Evolutionary conservation across 306 rosid genomes (phyloP).

Genomic region (Dicorynia guianensis): DNA sequence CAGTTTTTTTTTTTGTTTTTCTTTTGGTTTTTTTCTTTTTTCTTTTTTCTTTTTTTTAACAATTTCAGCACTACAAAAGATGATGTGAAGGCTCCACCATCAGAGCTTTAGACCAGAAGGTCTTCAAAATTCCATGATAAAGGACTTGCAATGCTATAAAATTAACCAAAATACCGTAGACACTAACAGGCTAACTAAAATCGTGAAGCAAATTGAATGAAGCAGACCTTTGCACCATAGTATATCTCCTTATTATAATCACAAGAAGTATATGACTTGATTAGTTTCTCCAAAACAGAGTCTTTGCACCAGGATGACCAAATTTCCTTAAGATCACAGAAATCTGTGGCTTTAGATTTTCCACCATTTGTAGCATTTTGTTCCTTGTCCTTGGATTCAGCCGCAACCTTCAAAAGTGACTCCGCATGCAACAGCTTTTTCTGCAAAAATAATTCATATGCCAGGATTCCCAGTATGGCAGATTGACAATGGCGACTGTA

Average conservation of each 20-base stretch:
- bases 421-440: slow-evolving; percentile 70
- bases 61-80: too few relatives aligned
- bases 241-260: slow-evolving; percentile 36
- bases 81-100: slow-evolving; percentile 25
- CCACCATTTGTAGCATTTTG: slow-evolving; percentile 46
- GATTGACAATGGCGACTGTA: slow-evolving; percentile 74
- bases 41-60: too few relatives aligned
- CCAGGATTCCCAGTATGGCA: slow-evolving; percentile 73
- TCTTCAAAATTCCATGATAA: too few relatives aligned
- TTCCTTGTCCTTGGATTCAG: slow-evolving; percentile 63
- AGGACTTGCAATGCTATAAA: neutral
- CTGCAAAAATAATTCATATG: slow-evolving; percentile 81
- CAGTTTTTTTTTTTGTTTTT: neutral
- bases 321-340: slow-evolving; percentile 57
- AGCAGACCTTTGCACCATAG: too few relatives aligned
- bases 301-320: slow-evolving; percentile 68
- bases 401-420: slow-evolving; percentile 58
- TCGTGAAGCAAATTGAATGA: neutral
- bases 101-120: neutral
- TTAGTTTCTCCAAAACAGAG: slow-evolving; percentile 68
- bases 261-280: slow-evolving; percentile 61
- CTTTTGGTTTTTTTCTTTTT: too few relatives aligned
- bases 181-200: slow-evolving; percentile 7
- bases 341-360: slow-evolving; percentile 52
- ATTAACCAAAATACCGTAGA: slow-evolving; percentile 23